A percentile compares a stretch with the other conserved stretches of the same genome.
Conservation (phyloP, 441 rosid genomes). For the Brassica hybrid region DNA sequence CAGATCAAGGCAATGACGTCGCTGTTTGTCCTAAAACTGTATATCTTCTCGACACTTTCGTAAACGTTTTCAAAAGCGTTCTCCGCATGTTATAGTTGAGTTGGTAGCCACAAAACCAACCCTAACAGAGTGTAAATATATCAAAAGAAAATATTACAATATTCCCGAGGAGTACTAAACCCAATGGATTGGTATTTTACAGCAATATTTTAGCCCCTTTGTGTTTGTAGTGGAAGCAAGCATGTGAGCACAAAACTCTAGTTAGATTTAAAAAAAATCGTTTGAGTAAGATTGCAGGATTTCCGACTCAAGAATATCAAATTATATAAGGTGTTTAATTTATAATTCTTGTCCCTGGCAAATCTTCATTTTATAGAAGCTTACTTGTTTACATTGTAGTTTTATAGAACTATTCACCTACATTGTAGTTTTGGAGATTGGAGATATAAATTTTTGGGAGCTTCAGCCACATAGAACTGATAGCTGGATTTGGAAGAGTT, state of each 20-base stretch:
- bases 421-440: background rate
- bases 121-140: background rate
- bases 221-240: constrained; percentile 27
- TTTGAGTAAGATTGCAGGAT: constrained; percentile 31
- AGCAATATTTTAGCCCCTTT: background rate
- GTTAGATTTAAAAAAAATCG: background rate
- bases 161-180: background rate
- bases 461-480: too few species aligned
- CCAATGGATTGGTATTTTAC: background rate
- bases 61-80: background rate
- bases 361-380: background rate
- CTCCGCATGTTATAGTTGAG: background rate
- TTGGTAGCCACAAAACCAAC: constrained; percentile 10
- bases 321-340: constrained; percentile 8
- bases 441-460: too few species aligned
- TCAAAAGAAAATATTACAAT: background rate
- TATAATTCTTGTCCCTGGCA: constrained; percentile 4
- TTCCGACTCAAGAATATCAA: constrained; percentile 18
- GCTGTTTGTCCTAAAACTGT: background rate
- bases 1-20: background rate
- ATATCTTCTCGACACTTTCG: background rate
- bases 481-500: too few species aligned
- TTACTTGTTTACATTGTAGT: background rate
- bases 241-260: constrained; percentile 10
- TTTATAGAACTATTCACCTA: background rate